Conservation (phyloP, 2,329 filamentous ascomycete genomes). For the Phoma sp. region DNA sequence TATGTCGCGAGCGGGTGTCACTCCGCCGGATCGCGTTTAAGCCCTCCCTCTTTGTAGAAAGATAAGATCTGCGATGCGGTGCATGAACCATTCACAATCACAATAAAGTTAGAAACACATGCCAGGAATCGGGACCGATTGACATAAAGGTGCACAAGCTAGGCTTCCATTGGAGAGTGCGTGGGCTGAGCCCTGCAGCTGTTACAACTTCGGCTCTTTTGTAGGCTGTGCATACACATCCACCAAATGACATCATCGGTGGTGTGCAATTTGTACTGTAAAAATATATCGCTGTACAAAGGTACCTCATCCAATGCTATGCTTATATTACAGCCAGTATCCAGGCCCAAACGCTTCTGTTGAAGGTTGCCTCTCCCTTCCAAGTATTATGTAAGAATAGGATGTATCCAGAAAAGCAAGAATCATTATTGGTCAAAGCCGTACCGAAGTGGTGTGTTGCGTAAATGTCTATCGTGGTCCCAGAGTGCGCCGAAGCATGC, state of each 20-base stretch:
- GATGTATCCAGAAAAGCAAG: conserved; percentile 8
- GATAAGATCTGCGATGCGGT: conserved; percentile 10
- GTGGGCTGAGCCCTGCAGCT: conserved; percentile 9
- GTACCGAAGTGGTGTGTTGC: conserved; percentile 8
- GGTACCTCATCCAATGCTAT: not conserved
- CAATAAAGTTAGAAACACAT: conserved; percentile 9
- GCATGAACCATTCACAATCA: conserved; percentile 1
- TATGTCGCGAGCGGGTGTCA: conserved; percentile 4
- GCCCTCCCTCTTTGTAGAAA: not conserved
- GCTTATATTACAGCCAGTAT: conserved; percentile 6
- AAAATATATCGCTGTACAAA: not conserved
- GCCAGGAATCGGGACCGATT: not conserved
- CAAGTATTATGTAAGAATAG: conserved; percentile 16
- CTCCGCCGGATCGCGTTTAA: conserved; percentile 1
- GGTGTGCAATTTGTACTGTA: not conserved
- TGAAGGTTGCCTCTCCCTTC: not conserved
- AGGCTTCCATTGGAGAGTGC: conserved; percentile 10
- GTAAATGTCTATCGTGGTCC: conserved; percentile 15
- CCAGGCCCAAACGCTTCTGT: not conserved
- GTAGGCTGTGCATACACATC: conserved; percentile 12
- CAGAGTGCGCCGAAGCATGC: conserved; percentile 14
- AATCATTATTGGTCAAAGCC: conserved; percentile 12
- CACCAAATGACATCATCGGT: not conserved
- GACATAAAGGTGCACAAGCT: not conserved
- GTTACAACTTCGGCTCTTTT: not conserved